Evolutionary conservation across 352 stramenopile genomes (phyloP).

Genomic region (Phytophthora lateralis): DNA sequence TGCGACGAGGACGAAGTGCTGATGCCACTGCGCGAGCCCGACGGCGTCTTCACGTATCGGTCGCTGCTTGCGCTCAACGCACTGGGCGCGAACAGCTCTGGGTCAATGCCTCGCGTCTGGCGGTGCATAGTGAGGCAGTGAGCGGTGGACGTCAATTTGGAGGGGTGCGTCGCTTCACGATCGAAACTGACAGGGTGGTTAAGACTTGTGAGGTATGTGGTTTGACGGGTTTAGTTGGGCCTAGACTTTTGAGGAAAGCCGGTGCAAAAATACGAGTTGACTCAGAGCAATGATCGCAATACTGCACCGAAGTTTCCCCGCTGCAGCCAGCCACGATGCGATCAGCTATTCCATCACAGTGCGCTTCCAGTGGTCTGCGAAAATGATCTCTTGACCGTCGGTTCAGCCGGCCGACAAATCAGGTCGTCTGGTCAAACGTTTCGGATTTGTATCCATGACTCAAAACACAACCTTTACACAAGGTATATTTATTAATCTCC

Average conservation of each 20-base stretch:
- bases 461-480: conserved; percentile 14
- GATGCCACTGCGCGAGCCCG: not conserved
- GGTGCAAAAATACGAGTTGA: conserved; percentile 3
- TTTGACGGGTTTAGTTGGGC: not conserved
- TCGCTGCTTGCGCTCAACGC: conserved; percentile 11
- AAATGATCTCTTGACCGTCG: conserved; percentile 17
- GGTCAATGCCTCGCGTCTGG: conserved; percentile 42
- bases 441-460: not conserved
- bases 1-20: conserved; percentile 11
- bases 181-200: conserved; percentile 11
- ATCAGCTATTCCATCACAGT: not conserved
- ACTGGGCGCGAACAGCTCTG: conserved; percentile 62
- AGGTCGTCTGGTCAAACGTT: conserved; percentile 14
- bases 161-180: conserved; percentile 31
- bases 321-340: too few species aligned
- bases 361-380: conserved; percentile 1
- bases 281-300: not conserved
- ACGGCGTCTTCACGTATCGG: conserved; percentile 17
- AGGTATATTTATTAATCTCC: not conserved
- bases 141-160: not conserved
- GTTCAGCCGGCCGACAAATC: conserved; percentile 24
- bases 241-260: not conserved
- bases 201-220: conserved; percentile 11
- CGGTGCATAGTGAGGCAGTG: conserved; percentile 37
- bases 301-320: not conserved